Percentiles rank a stretch among this genome's conserved stretches.
Evolutionary conservation across 257 asterid genomes (phyloP).

Genomic region (Capsicum rhomboideum): DNA sequence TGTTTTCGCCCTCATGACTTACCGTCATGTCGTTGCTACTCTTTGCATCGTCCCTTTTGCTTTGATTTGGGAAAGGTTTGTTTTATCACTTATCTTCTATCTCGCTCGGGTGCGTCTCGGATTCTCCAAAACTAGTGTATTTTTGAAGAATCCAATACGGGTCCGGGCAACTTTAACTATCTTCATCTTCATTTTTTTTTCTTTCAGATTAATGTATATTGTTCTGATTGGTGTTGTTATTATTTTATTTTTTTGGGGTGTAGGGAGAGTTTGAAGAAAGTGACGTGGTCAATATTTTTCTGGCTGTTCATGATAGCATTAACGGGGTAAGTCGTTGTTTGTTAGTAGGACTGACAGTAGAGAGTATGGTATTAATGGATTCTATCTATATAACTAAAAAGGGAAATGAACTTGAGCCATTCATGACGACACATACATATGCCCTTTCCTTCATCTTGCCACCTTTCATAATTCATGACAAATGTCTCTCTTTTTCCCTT

Average conservation of each 20-base stretch:
- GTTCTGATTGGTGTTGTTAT: no score
- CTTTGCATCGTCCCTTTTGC: conserved; percentile 43
- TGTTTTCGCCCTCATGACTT: conserved; percentile 40
- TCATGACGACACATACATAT: neutral
- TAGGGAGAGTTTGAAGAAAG: conserved; percentile 31
- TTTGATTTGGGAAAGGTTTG: conserved; percentile 41
- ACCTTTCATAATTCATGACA: neutral
- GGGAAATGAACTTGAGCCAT: neutral
- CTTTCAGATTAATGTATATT: neutral
- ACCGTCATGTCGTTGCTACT: conserved; percentile 49
- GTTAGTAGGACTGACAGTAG: neutral
- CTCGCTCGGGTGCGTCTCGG: no score
- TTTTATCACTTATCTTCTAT: neutral
- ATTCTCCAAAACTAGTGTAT: no score
- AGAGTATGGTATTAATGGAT: neutral
- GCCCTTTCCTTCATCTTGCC: neutral
- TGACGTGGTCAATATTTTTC: conserved; percentile 22
- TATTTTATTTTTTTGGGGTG: neutral
- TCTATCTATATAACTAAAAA: neutral
- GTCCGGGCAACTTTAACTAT: no score
- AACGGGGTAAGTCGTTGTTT: conserved; percentile 36
- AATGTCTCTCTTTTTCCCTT: neutral
- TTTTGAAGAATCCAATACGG: no score
- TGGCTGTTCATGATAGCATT: conserved; percentile 49
- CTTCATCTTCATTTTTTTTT: neutral